Conservation (phyloP, 257 asterid species). For the Solanum lycopersicoides region DNA sequence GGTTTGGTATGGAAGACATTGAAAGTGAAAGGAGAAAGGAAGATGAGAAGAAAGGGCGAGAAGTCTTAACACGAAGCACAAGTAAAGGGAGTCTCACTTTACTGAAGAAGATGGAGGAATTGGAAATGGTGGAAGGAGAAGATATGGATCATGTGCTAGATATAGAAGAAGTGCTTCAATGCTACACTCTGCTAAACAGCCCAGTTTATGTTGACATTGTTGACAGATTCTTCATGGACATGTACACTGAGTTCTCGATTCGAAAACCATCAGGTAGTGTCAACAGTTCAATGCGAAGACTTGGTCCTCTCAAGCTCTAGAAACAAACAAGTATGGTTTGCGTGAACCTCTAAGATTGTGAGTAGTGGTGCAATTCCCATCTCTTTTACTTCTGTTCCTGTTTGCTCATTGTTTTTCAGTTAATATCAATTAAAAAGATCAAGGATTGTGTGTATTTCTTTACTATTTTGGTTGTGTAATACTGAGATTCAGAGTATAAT, state of each 20-base stretch:
- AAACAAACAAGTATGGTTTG: not conserved
- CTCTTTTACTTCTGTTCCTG: not conserved
- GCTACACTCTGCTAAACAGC: constrained; percentile 57
- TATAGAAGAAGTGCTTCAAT: constrained; percentile 69
- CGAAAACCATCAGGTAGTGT: constrained; percentile 24
- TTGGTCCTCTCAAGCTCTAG: constrained; percentile 55
- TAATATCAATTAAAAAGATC: not conserved
- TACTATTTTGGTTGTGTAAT: not conserved
- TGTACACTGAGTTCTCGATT: constrained; percentile 33
- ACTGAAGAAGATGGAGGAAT: constrained; percentile 49
- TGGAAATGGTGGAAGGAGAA: constrained; percentile 61
- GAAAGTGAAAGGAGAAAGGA: constrained; percentile 9
- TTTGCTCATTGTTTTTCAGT: not conserved
- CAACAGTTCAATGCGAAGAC: constrained; percentile 53
- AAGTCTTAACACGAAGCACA: constrained; percentile 11
- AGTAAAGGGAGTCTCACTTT: constrained; percentile 12
- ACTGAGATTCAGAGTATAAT: not conserved
- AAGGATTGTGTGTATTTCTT: not conserved
- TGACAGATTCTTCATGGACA: constrained; percentile 51
- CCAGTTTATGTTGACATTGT: constrained; percentile 56
- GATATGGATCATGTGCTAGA: constrained; percentile 65
- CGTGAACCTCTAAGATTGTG: not conserved
- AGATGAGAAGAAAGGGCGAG: constrained; percentile 19
- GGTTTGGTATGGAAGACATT: constrained; percentile 6
- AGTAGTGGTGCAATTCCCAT: not conserved